phyloP scores from a whole-genome alignment of 345 rosid genomes.

The Hibiscus syriacus region DNA sequence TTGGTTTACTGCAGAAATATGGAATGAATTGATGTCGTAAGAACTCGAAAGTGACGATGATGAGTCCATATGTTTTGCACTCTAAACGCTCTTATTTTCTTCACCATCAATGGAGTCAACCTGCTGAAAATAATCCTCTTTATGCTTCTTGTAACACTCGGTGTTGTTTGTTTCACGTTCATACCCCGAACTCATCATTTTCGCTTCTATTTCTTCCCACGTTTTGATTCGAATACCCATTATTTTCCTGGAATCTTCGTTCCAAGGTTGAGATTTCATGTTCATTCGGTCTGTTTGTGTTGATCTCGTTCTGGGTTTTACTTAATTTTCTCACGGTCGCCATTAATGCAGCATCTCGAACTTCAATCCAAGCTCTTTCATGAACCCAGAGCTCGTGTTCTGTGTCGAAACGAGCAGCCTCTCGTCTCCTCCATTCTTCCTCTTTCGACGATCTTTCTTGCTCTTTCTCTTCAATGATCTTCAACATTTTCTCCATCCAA shows the following conservation, averaged over 20 bases:
- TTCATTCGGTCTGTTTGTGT: slow-evolving; percentile 24
- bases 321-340: slow-evolving; percentile 30
- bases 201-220: slow-evolving; percentile 39
- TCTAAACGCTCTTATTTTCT: slow-evolving; percentile 1
- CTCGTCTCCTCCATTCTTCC: slow-evolving; percentile 49
- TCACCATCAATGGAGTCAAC: slow-evolving; percentile 14
- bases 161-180: slow-evolving; percentile 20
- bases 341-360: slow-evolving; percentile 41
- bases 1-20: slow-evolving; percentile 15
- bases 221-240: slow-evolving; percentile 20
- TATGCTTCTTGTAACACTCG: slow-evolving; percentile 24
- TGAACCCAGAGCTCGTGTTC: slow-evolving; percentile 46
- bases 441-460: slow-evolving; percentile 35
- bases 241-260: slow-evolving; percentile 21
- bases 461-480: slow-evolving; percentile 42
- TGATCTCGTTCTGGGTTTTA: neutral
- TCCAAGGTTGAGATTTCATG: slow-evolving; percentile 38
- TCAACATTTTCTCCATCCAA: slow-evolving; percentile 61
- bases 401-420: slow-evolving; percentile 30
- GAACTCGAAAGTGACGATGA: slow-evolving; percentile 12
- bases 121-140: slow-evolving; percentile 19
- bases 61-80: slow-evolving; percentile 4
- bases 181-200: slow-evolving; percentile 37
- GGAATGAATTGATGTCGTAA: slow-evolving; percentile 13
- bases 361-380: slow-evolving; percentile 46